Evolutionary conservation across 495 filamentous ascomycete genomes (phyloP), one percentile per base, ranked within the genome.

Genomic region (Tuber calosporum): DNA sequence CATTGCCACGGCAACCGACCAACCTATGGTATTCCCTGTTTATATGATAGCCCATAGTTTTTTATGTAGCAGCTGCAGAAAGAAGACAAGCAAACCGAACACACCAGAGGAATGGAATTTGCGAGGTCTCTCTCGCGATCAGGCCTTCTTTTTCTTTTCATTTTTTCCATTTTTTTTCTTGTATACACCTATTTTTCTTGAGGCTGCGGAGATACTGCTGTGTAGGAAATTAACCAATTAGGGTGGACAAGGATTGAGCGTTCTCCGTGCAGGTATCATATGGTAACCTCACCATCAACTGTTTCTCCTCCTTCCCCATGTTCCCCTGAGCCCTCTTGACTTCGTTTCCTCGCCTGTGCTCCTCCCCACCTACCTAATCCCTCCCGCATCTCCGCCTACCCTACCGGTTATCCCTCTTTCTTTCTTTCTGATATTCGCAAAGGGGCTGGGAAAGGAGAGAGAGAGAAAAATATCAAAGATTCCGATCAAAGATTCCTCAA

Each of bases 341-440:
- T 7, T 17, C 70, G 38, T 36, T 30, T 70, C 70, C 53, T 69
- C 45, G 34, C 34, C 40, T 48, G 53, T 62, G 48, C 20, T 38
- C 70, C 53, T 66, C n/a, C 37, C 69, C 38, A 26, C 69, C 38
- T 62, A 34, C 67, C 67, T 38, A 20, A 69, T 69, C 34, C 67
- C 20, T 39, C 67, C 67, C 53, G 13, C 53, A 62, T 34, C 53
- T 62, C 53, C 53, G 53, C 30, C 53, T 34, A 62, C 53, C 26
- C 4, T 62, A 62, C 53, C 30, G 53, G 53, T 34, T 62, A 34
- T 62, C 53, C 34, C 53, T 34, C 53, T 34, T 34, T 34, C 19
- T 62, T 62, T 53, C 9, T 30, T 30, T 15, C 30, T 62, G 34
- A 34, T 34, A 34, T 34, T 62, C 13, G 30, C 53, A 62, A 62